Percentiles rank a stretch among this genome's conserved stretches.
Evolutionary conservation across 768 basidiomycete genomes (phyloP).

Genomic region (Hygrophorus russula): DNA sequence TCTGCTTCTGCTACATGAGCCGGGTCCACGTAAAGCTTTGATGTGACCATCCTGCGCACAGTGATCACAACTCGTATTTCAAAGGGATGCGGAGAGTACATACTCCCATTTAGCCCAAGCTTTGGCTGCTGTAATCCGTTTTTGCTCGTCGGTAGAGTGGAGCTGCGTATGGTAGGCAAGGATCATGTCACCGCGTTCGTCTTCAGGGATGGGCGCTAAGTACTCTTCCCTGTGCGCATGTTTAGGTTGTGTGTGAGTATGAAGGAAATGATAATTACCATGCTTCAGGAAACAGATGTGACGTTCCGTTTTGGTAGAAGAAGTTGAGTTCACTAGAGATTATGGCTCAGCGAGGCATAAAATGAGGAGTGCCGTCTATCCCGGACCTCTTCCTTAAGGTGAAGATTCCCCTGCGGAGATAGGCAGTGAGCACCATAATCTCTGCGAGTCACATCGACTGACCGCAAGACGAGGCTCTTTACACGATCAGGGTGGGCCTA

Average conservation of each 20-base stretch:
- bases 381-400: slow-evolving; percentile 65
- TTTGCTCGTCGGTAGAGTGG: slow-evolving; percentile 57
- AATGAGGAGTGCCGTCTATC: background rate
- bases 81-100: slow-evolving; percentile 18
- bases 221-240: slow-evolving; percentile 61
- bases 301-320: slow-evolving; percentile 85
- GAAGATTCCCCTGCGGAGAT: slow-evolving; percentile 64
- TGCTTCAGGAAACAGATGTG: slow-evolving; percentile 78
- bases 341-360: background rate
- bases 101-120: slow-evolving; percentile 92
- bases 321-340: slow-evolving; percentile 62
- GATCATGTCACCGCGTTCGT: slow-evolving; percentile 71
- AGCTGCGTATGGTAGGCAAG: slow-evolving; percentile 76
- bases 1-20: slow-evolving; percentile 58
- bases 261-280: slow-evolving; percentile 36
- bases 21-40: slow-evolving; percentile 60
- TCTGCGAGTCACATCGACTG: slow-evolving; percentile 6
- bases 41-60: slow-evolving; percentile 64
- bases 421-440: background rate
- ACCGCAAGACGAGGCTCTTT: slow-evolving; percentile 70
- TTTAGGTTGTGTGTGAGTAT: background rate
- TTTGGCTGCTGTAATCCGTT: slow-evolving; percentile 57
- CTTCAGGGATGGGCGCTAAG: slow-evolving; percentile 67
- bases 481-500: slow-evolving; percentile 77
- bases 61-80: background rate